phyloP scores from a whole-genome alignment of 495 filamentous ascomycete species.

The Penicillium desertorum region DNA sequence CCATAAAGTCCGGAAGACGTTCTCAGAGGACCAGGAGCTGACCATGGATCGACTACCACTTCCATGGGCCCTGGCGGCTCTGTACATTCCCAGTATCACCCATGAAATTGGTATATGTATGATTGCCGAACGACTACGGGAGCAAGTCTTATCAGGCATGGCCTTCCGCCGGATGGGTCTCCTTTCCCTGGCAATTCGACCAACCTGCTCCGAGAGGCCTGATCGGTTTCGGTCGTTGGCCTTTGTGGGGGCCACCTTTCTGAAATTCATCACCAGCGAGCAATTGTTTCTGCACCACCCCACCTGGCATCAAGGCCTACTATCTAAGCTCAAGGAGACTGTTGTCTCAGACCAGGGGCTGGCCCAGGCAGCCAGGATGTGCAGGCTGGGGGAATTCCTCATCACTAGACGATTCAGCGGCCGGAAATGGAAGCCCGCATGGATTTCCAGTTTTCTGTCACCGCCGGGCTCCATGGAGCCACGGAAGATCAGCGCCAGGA shows the following conservation, averaged over 20 bases:
- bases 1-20: neutral
- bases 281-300: conserved; percentile 11
- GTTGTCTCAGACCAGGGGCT: conserved; percentile 11
- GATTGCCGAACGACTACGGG: conserved; percentile 6
- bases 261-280: conserved; percentile 1
- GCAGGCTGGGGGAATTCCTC: neutral
- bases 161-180: conserved; percentile 11
- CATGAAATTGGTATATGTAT: conserved; percentile 5
- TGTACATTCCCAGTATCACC: conserved; percentile 8
- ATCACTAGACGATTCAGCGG: conserved; percentile 3
- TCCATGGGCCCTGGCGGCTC: neutral
- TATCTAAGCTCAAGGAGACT: conserved; percentile 5
- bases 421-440: conserved; percentile 2
- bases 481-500: conserved; percentile 1
- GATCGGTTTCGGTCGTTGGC: conserved; percentile 2
- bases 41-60: neutral
- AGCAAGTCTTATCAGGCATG: conserved; percentile 6
- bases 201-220: neutral
- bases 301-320: conserved; percentile 11
- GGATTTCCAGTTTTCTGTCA: neutral
- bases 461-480: too few species aligned
- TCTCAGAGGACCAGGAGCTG: neutral
- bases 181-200: conserved; percentile 4
- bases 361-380: conserved; percentile 1
- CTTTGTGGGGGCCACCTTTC: conserved; percentile 6